Base-by-base conservation (phyloP, 2,329 filamentous ascomycete species). In the Sporothrix humicola region DNA sequence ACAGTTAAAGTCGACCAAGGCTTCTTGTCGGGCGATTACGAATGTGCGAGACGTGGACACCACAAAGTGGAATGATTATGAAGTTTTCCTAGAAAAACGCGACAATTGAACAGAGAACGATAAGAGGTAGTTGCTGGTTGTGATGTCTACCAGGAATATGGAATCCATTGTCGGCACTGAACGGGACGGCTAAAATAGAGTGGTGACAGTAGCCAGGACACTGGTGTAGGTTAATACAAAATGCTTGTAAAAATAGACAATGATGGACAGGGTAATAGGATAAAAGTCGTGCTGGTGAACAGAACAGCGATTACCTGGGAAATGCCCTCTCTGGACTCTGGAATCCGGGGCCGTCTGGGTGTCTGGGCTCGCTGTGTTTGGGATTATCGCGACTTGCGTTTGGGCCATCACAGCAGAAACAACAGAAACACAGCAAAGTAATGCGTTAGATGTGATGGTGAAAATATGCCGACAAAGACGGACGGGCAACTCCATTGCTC, bases 141-240 rank as follows among this genome's bases (percentile, higher is more conserved):
- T n/a, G n/a, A n/a, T n/a, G n/a, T n/a, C n/a, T n/a, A n/a, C n/a
- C 23, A 15, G n/a, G 7, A 12, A 61, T 6, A 10, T 5, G n/a
- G n/a, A 6, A 61, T 42, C 58, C 31, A 61, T 9, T n/a, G 2
- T 2, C 15, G 31, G 58, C 15, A 44, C 15, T 3, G 15, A 20
- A 2, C 37, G 31, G 59, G 15, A 63, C 59, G 59, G 59, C 37
- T 63, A 63, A 44, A 63, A n/a, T 44, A 12, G 8, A 63, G 59
- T 13, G 8, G 13, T 44, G 8, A 20, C 59, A 15, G 37, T 20
- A n/a, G 44, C 8, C 59, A 56, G 52, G 52, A 37, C 31, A 37
- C 31, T 2, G 31, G 31, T 37, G 31, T 37, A 3, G 31, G 2
- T 31, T 37, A 26, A 23, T 13, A 8, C 20, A 26, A 56, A 44